These are phyloP conservation scores for Cucurbita pepo DNA, from an alignment of 306 rosid genomes.

Conservation along the genomic window DNA sequence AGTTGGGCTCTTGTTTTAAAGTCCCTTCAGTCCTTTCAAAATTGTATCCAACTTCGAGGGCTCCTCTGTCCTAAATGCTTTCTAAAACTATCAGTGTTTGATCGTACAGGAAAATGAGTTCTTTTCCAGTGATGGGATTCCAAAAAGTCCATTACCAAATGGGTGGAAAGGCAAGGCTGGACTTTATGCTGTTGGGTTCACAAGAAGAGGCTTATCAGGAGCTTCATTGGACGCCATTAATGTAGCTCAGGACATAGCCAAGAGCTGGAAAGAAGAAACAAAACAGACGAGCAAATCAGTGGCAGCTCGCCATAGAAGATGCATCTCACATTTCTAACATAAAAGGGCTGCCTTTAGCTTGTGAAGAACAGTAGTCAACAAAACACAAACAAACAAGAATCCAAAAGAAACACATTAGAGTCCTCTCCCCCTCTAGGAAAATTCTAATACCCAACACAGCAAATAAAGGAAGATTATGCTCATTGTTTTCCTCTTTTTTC, in stretches of 20 bases:
- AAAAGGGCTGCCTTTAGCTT: background rate
- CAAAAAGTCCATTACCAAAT: constrained; percentile 67
- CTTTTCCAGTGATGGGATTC: constrained; percentile 64
- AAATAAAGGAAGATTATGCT: constrained; percentile 65
- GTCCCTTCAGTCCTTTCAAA: background rate
- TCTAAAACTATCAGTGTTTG: background rate
- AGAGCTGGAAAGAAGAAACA: constrained; percentile 72
- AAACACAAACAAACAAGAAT: background rate
- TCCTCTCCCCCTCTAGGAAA: constrained; percentile 2
- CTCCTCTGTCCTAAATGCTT: background rate
- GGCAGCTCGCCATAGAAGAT: constrained; percentile 67
- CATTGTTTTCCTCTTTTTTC: constrained; percentile 12
- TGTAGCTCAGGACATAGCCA: constrained; percentile 79
- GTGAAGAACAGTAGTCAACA: background rate
- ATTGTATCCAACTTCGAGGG: background rate
- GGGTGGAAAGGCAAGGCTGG: constrained; percentile 88
- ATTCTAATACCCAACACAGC: background rate
- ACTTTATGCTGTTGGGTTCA: constrained; percentile 85
- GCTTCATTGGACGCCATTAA: constrained; percentile 74
- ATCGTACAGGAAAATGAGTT: constrained; percentile 55
- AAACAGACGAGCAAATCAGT: constrained; percentile 46
- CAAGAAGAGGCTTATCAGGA: constrained; percentile 80
- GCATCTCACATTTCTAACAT: constrained; percentile 33
- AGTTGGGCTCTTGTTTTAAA: constrained; percentile 5
- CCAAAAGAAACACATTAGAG: background rate